Percentiles rank a stretch among this genome's conserved stretches.
Evolutionary conservation across 2,329 filamentous ascomycete species (phyloP).

Genomic region (Chaetomium sp.): DNA sequence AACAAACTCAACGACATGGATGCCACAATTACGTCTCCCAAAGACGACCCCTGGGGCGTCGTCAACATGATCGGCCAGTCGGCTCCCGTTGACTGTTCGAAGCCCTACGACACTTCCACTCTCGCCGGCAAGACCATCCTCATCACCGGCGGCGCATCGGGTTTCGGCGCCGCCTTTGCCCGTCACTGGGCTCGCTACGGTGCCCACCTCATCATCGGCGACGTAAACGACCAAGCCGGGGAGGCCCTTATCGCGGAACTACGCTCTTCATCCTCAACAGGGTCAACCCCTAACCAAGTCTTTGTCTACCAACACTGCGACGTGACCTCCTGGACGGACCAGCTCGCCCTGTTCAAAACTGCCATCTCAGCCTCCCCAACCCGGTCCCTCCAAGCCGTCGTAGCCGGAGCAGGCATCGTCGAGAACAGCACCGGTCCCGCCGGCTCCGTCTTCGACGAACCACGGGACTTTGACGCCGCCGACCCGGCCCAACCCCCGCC

Average conservation of each 20-base stretch:
- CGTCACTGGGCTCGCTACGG: conserved; percentile 48
- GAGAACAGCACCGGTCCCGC: conserved; percentile 30
- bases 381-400: conserved; percentile 54
- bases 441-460: conserved; percentile 40
- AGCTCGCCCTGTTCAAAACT: conserved; percentile 56
- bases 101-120: conserved; percentile 38
- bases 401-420: conserved; percentile 60
- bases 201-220: conserved; percentile 57
- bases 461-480: conserved; percentile 18
- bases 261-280: conserved; percentile 34
- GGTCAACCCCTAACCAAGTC: conserved; percentile 40
- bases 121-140: conserved; percentile 52
- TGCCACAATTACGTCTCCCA: conserved; percentile 12
- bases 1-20: not conserved
- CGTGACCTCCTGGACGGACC: conserved; percentile 58
- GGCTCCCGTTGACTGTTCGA: conserved; percentile 39
- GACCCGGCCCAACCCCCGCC: too few relatives aligned
- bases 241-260: conserved; percentile 49
- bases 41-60: conserved; percentile 17
- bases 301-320: conserved; percentile 52
- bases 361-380: conserved; percentile 48
- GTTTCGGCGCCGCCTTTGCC: conserved; percentile 51
- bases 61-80: conserved; percentile 26
- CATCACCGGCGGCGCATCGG: conserved; percentile 59
- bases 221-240: conserved; percentile 51